A percentile compares a stretch with the other conserved stretches of the same genome.
Conservation (phyloP, 116 monocot species). For the Thalassia testudinum region DNA sequence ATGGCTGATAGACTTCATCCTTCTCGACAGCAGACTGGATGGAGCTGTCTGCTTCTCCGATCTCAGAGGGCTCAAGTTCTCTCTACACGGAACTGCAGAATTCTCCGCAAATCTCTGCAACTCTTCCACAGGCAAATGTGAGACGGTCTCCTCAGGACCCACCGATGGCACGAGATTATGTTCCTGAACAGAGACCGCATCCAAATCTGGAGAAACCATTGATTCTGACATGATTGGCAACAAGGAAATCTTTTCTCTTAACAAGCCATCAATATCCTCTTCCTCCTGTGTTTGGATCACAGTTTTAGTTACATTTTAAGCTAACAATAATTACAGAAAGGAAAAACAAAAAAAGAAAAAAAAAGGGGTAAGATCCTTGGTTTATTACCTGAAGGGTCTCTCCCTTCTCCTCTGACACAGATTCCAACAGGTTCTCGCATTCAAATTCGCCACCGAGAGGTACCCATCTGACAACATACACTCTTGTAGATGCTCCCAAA, state of each 20-base stretch:
- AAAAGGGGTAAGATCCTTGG: too few species aligned
- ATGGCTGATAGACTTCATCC: slow-evolving; percentile 39
- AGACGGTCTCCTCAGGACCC: slow-evolving; percentile 6
- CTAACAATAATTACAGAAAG: too few species aligned
- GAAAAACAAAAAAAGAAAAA: too few species aligned
- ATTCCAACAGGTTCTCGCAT: too few species aligned
- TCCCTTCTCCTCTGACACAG: slow-evolving; percentile 49
- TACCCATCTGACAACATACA: slow-evolving; percentile 62
- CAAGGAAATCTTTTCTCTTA: slow-evolving; percentile 12
- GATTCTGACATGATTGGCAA: slow-evolving; percentile 31
- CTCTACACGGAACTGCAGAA: not conserved
- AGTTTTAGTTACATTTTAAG: too few species aligned
- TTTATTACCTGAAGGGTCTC: slow-evolving; percentile 35
- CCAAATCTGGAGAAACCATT: not conserved
- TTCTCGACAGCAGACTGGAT: slow-evolving; percentile 50
- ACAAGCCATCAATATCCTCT: slow-evolving; percentile 6
- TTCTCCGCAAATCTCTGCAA: too few species aligned
- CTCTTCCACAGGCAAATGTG: not conserved
- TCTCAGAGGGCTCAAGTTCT: slow-evolving; percentile 2
- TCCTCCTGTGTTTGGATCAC: too few species aligned
- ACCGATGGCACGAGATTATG: not conserved
- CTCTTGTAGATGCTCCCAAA: slow-evolving; percentile 67
- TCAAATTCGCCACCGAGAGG: slow-evolving; percentile 5
- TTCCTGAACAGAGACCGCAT: not conserved
- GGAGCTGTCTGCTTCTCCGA: slow-evolving; percentile 13